Conservation (phyloP, 2,329 filamentous ascomycete species). For the Pestalotiopsis sp. region DNA sequence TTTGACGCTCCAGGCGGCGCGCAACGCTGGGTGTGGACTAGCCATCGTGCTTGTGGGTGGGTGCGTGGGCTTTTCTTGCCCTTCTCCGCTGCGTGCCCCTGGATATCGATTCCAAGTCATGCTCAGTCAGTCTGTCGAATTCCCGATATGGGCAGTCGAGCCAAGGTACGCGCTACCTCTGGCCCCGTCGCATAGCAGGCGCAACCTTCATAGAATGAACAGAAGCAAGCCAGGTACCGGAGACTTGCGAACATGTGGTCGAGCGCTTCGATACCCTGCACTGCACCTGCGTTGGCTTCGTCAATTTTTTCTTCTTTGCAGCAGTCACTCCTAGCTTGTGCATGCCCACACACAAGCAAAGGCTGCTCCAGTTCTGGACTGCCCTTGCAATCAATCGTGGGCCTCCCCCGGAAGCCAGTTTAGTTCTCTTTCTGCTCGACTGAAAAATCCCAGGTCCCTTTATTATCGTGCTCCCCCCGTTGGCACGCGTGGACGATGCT, state of each 20-base stretch:
- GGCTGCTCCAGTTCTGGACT: neutral
- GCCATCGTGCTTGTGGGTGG: neutral
- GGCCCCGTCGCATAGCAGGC: neutral
- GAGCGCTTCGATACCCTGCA: slow-evolving; percentile 1
- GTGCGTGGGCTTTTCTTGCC: neutral
- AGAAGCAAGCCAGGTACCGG: slow-evolving; percentile 2
- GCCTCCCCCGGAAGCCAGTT: slow-evolving; percentile 3
- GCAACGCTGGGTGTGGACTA: neutral
- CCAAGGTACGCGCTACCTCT: slow-evolving; percentile 14
- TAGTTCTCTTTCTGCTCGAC: neutral
- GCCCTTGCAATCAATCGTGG: slow-evolving; percentile 7
- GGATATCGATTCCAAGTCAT: slow-evolving; percentile 3
- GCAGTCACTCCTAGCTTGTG: neutral
- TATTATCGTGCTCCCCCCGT: slow-evolving; percentile 12
- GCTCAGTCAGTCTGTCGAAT: neutral
- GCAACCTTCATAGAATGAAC: neutral
- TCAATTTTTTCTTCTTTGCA: neutral
- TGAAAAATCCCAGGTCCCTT: neutral
- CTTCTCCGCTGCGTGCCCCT: slow-evolving; percentile 9
- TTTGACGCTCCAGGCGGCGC: slow-evolving; percentile 7
- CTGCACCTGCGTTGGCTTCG: neutral
- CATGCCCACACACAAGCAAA: neutral
- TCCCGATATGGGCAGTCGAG: neutral
- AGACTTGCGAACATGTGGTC: neutral
- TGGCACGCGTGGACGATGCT: slow-evolving; percentile 5